A percentile compares a stretch with the other conserved stretches of the same genome.
These are phyloP conservation scores for Epipyxis sp. DNA, from an alignment of 108 stramenopile species.

Conservation along the genomic window DNA sequence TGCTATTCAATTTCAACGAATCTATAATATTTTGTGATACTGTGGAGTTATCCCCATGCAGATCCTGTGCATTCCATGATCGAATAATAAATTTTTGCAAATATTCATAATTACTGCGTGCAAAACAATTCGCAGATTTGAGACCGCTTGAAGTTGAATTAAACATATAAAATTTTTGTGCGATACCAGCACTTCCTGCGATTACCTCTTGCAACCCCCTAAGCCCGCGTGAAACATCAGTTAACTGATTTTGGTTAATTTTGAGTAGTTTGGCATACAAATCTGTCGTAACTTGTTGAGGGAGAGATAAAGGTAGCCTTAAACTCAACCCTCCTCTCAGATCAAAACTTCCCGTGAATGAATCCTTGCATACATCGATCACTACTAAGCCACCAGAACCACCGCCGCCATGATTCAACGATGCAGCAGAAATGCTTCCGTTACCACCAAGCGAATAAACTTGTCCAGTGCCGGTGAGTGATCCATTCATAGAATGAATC, in stretches of 20 bases:
- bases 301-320: background rate
- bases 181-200: background rate
- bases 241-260: too few relatives aligned
- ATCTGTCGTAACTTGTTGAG: too few relatives aligned
- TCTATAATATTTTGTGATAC: too few relatives aligned
- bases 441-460: background rate
- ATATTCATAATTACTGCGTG: background rate
- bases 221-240: background rate
- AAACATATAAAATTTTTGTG: background rate
- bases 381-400: slow-evolving; percentile 15
- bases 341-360: background rate
- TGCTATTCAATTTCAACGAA: too few relatives aligned
- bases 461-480: background rate
- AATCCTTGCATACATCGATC: background rate
- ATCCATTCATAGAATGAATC: background rate
- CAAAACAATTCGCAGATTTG: background rate
- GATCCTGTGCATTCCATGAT: background rate
- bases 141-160: background rate
- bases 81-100: background rate
- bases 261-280: too few relatives aligned
- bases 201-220: slow-evolving; percentile 4
- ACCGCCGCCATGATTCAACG: background rate
- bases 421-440: background rate
- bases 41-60: background rate
- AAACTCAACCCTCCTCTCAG: background rate